Evolutionary conservation across 768 basidiomycete genomes (phyloP), one percentile per base, ranked within the genome.

Genomic region (Trametopsis cervina): DNA sequence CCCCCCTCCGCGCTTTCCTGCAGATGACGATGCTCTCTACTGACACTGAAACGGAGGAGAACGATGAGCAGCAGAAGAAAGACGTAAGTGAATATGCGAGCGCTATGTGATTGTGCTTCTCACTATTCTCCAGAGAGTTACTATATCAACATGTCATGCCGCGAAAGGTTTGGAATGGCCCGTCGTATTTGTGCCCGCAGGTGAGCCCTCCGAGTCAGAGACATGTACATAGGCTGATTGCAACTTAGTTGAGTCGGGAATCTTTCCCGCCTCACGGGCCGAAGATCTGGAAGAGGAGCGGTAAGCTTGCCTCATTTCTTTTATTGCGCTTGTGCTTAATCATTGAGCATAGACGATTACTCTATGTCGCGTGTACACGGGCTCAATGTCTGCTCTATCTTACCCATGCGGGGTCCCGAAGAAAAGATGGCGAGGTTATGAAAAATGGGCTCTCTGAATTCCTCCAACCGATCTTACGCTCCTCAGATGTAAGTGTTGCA

Each of bases 121-220:
- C 17, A 44, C 26, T 47, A 18, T 18, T 35, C 13, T 44, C 25
- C 51, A 89, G 85, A 88, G 84, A 75, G 89, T 93, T 5, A 85
- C 82, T 1, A 80, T 93, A 38, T 75, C 84, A 1, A 94, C 91
- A 0, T 89, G 90, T 46, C 91, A 95, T 66, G 79, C 89, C 26
- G 89, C 90, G 0, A 95, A 95, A 62, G 90, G 91, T 0, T 68
- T 93, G 6, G 91, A 95, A 63, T 95, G 90, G 89, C 89, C 91
- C 1, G 85, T 92, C 1, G 89, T 93, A 0, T 82, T 93, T 52
- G 69, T 89, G 17, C 85, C 85, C 20, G 78, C 83, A 12, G 80
- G 83, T 83, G 58, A 51, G 61, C 45, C 2, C 29, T 46, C 6
- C 9, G 11, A 17, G n/a, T 26, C 9, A 36, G 25, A 15, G 21